phyloP scores from a whole-genome alignment of 2,329 filamentous ascomycete genomes.

The Fusarium sp. region DNA sequence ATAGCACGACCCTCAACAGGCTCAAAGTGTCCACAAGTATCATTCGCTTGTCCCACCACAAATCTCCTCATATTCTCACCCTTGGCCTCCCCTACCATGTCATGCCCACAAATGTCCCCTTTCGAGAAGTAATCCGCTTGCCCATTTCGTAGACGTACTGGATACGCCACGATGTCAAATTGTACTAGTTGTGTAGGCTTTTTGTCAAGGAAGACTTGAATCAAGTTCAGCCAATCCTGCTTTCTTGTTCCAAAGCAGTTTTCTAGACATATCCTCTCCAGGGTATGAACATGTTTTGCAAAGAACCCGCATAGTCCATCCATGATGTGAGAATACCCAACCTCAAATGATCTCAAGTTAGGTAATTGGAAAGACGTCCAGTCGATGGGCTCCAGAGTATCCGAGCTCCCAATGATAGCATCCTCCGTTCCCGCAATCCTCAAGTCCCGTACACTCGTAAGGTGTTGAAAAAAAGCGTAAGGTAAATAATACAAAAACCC shows the following conservation, averaged over 20 bases:
- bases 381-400: conserved; percentile 6
- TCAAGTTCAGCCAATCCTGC: neutral
- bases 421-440: neutral
- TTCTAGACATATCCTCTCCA: neutral
- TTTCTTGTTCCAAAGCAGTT: neutral
- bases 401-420: neutral
- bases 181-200: neutral
- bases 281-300: neutral
- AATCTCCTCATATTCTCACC: neutral
- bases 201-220: neutral
- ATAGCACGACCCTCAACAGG: neutral
- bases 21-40: neutral
- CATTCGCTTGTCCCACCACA: conserved; percentile 2
- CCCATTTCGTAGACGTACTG: neutral
- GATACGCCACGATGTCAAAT: neutral
- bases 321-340: neutral
- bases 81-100: neutral
- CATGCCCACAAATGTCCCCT: neutral
- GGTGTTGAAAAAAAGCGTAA: neutral
- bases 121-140: neutral
- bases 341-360: neutral
- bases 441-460: neutral
- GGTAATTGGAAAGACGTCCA: neutral
- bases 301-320: neutral
- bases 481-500: neutral